Base-by-base conservation (phyloP, 441 rosid genomes). In the Codiaeum variegatum region DNA sequence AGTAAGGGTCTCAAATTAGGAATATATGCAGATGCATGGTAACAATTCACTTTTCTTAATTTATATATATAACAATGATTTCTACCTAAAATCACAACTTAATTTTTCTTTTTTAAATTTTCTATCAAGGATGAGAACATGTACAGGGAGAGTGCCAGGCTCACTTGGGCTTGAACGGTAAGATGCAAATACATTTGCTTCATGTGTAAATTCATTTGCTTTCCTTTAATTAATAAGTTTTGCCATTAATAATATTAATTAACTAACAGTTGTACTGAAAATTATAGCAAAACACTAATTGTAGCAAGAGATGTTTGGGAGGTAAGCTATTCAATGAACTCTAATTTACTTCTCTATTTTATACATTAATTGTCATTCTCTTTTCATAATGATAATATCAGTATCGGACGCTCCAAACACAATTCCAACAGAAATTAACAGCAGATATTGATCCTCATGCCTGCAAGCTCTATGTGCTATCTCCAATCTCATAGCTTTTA, bases 1-100 rank as follows among this genome's bases (percentile, higher is more conserved):
- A 51, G 78, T 78, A 80, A 82, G 55, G 85, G 89, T 56, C 80
- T 85, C 36, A 82, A 84, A 66, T 36, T 78, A 19, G 89, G 87
- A 74, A 84, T 86, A 34, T 86, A 86, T 60, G 78, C 82, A 0
- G 89, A 86, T 66, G 72, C 86, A 10, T 85, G 89, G 87, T 84
- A 72, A 66, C n/a, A n/a, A 64, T 31, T 11, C 44, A 40, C 44
- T 40, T 40, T 40, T 40, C 44, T 40, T 40, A 40, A 40, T 9
- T 9, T 40, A 7, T 36, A 34, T 1, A n/a, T 36, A 36, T 36
- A 6, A 8, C 2, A 40, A 40, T 40, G 42, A 38, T 38, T 38
- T 38, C 42, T 38, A 12, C 7, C 10, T 38, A 38, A 38, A 38
- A 36, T 6, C 38, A 36, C 5, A 38, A 9, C 11, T 38, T 8